phyloP scores from a whole-genome alignment of 306 rosid genomes.

The Astragalus membranaceus region DNA sequence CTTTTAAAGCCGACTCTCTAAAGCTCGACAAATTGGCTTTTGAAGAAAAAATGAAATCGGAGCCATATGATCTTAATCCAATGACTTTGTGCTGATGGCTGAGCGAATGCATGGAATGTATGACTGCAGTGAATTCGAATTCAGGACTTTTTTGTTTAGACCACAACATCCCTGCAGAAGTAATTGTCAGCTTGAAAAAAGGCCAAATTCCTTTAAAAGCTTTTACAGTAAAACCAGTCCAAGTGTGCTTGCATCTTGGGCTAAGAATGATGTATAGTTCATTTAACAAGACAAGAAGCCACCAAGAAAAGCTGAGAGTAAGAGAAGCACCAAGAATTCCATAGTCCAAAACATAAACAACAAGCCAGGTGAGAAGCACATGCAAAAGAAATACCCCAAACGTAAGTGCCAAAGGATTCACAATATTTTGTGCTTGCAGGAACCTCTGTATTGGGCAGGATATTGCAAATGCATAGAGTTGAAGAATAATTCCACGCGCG shows the following conservation, averaged over 20 bases:
- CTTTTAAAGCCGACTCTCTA: too few relatives aligned
- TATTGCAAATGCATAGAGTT: conserved; percentile 55
- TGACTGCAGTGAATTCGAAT: too few relatives aligned
- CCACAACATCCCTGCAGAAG: conserved; percentile 53
- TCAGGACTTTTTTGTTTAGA: conserved; percentile 1
- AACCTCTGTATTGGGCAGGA: conserved; percentile 42
- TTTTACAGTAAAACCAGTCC: conserved; percentile 46
- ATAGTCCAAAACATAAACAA: conserved; percentile 29
- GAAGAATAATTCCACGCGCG: conserved; percentile 42
- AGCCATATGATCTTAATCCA: too few relatives aligned
- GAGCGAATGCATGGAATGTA: too few relatives aligned
- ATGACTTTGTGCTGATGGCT: too few relatives aligned
- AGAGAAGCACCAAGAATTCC: conserved; percentile 49
- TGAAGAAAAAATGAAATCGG: too few relatives aligned
- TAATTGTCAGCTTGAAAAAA: conserved; percentile 37
- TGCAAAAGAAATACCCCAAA: conserved; percentile 28
- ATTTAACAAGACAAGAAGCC: conserved; percentile 40
- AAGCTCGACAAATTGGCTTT: too few relatives aligned
- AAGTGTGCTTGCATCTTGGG: conserved; percentile 48
- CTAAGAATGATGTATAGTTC: conserved; percentile 42
- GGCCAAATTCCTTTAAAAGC: conserved; percentile 56
- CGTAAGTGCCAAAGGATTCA: conserved; percentile 49
- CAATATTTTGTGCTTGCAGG: conserved; percentile 58
- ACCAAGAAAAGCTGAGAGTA: conserved; percentile 41
- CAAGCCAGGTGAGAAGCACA: conserved; percentile 44